Evolutionary conservation across 768 basidiomycete species (phyloP), one percentile per base, ranked within the genome.

Genomic region (Kwoniella dejecticola): DNA sequence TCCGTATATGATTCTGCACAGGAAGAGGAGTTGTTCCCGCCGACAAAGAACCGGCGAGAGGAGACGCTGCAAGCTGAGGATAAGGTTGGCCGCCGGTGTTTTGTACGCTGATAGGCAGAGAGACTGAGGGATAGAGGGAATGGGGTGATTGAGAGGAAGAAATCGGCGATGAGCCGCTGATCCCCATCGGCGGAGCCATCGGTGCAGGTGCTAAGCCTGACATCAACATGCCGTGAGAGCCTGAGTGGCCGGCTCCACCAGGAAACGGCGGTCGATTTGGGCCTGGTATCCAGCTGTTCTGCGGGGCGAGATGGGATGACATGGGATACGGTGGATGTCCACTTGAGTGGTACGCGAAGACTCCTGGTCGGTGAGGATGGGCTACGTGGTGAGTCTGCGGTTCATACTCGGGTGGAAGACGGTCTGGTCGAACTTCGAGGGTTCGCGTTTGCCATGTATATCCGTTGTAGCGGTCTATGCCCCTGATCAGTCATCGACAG

Each of bases 371-470:
- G 29, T 58, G 53, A 44, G 53, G 48, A 33, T 60, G 58, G 11
- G 58, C 40, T 17, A 41, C 27, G 21, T 60, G 58, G 26, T 64
- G 33, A 36, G 33, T 65, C 57, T 71, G 81, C 66, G 79, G 77
- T 67, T 86, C 86, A 66, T 84, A 83, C 63, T 88, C 86, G 21
- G 84, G 84, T 26, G 86, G 85, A 13, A 93, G 82, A 44, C 92
- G 85, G 79, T 97, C 94, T 6, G 88, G 89, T 23, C 94, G 84
- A 24, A 97, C 94, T 79, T 97, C 94, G 23, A 97, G 85, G 19
- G 89, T 84, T 8, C 94, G 83, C 7, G 90, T 91, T 80, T 96
- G 94, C 93, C 94, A 98, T n/a, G 87, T 87, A 78, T 90, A 96
- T 15, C 94, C 95, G 74, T 97, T 90, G 80, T 95, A 95, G 84